Percentiles rank a stretch among this genome's conserved stretches.
phyloP scores from a whole-genome alignment of 768 basidiomycete genomes.

The Royoungia palumana region DNA sequence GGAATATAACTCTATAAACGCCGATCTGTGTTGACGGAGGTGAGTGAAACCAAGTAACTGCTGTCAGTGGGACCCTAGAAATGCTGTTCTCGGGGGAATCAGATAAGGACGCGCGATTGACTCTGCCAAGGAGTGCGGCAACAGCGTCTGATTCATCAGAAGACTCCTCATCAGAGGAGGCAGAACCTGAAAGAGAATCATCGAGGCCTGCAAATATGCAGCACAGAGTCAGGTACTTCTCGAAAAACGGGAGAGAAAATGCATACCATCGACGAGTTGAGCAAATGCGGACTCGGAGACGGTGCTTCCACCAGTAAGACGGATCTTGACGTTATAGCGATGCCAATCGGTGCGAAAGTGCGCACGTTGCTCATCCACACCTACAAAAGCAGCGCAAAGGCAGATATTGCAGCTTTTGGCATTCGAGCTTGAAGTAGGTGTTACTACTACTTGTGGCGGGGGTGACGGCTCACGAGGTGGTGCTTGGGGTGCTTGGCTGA shows the following conservation, averaged over 20 bases:
- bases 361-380: slow-evolving; percentile 75
- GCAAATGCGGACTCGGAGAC: slow-evolving; percentile 72
- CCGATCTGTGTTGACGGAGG: slow-evolving; percentile 87
- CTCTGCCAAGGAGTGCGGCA: slow-evolving; percentile 60
- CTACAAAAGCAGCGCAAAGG: slow-evolving; percentile 61
- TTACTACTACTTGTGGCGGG: slow-evolving; percentile 25
- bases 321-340: slow-evolving; percentile 91
- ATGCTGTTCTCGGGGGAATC: slow-evolving; percentile 40
- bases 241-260: not conserved
- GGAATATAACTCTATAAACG: slow-evolving; percentile 76
- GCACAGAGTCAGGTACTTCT: not conserved
- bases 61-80: slow-evolving; percentile 51
- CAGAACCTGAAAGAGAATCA: slow-evolving; percentile 91
- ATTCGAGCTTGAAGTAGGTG: slow-evolving; percentile 10
- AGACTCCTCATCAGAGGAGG: slow-evolving; percentile 57
- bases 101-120: slow-evolving; percentile 46
- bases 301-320: slow-evolving; percentile 57
- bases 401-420: slow-evolving; percentile 71
- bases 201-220: slow-evolving; percentile 52
- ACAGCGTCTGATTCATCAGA: slow-evolving; percentile 67
- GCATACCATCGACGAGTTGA: slow-evolving; percentile 76
- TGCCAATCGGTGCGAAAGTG: slow-evolving; percentile 98
- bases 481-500: slow-evolving; percentile 39
- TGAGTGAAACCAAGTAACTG: slow-evolving; percentile 89
- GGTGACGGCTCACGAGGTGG: slow-evolving; percentile 32